Base-by-base conservation (phyloP, 1,284 basidiomycete genomes). In the Naganishia liquefaciens region DNA sequence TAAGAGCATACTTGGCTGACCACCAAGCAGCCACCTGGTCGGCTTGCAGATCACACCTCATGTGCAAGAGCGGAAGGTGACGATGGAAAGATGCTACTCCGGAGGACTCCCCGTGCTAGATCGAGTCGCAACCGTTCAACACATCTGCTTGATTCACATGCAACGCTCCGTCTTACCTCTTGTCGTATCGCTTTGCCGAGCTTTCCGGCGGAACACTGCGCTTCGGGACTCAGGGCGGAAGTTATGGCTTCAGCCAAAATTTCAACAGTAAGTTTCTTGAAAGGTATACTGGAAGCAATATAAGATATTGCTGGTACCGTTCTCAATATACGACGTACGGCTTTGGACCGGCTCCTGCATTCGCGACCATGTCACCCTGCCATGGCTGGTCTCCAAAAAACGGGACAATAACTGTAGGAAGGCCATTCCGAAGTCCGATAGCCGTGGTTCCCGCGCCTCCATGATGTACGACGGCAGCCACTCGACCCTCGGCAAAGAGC, bases 391-490 rank as follows among this genome's bases (percentile, higher is more conserved):
- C 87, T 0, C 87, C 87, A 73, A 88, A 88, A 77, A 86, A 88
- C 0, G 86, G 86, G 1, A 87, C 84, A 0, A 88, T 81, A 9
- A 87, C 83, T 0, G 86, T 88, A 0, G 87, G 86, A 11, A 84
- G 74, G 0, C 87, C 86, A 58, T 85, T 84, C 1, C 83, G 78
- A n/a, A 88, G 74, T 3, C 86, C 85, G 10, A 85, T 84, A 0
- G 86, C 85, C 3, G 85, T 84, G 0, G 86, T 88, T 0, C 87
- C 87, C 2, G 87, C 86, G 3, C 86, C 86, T 5, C 87, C 87
- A 70, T 88, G 87, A 72, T 88, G 87, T n/a, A 86, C 85, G 0
- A 88, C 86, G 0, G 86, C 86, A 21, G 83, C 76, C 0, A 88
- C 85, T 11, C 85, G 76, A 39, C 72, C 72, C 0, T 76, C 72